Conservation (phyloP, 1,284 basidiomycete genomes). For the Sphaerobolus stellatus region DNA sequence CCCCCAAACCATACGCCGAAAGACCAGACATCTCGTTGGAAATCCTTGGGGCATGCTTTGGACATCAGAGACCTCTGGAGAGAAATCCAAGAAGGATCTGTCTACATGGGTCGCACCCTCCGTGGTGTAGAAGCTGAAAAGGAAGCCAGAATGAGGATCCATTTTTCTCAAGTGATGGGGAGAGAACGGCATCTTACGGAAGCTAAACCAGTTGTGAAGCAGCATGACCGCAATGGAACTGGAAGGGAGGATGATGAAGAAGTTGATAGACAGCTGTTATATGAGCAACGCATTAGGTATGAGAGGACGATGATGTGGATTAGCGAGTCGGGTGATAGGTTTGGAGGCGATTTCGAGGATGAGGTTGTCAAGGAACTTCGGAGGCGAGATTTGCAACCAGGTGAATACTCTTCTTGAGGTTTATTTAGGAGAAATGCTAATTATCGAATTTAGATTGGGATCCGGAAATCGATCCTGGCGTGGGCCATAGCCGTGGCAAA, state of each 20-base stretch:
- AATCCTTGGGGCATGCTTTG: conserved; percentile 60
- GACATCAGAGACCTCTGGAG: conserved; percentile 66
- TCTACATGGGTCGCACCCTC: conserved; percentile 54
- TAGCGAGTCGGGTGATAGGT: neutral
- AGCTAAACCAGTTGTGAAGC: conserved; percentile 6
- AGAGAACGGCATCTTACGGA: conserved; percentile 6
- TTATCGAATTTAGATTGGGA: neutral
- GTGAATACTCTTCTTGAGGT: conserved; percentile 16
- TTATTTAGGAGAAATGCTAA: neutral
- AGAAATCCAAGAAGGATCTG: conserved; percentile 54
- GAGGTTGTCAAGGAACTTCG: conserved; percentile 54
- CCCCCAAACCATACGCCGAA: conserved; percentile 23
- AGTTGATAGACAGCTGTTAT: neutral
- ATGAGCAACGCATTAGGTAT: neutral
- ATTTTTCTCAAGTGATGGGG: conserved; percentile 39
- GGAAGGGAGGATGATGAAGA: conserved; percentile 16
- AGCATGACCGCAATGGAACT: conserved; percentile 8
- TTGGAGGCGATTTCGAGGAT: conserved; percentile 37
- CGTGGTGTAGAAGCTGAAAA: conserved; percentile 50
- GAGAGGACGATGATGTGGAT: neutral
- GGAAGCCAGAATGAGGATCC: conserved; percentile 47
- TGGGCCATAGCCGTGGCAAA: conserved; percentile 28
- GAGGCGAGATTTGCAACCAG: conserved; percentile 41
- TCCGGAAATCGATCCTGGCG: neutral
- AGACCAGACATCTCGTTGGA: conserved; percentile 47